phyloP scores from a whole-genome alignment of 2,329 filamentous ascomycete genomes.

The Colletotrichum sp. region DNA sequence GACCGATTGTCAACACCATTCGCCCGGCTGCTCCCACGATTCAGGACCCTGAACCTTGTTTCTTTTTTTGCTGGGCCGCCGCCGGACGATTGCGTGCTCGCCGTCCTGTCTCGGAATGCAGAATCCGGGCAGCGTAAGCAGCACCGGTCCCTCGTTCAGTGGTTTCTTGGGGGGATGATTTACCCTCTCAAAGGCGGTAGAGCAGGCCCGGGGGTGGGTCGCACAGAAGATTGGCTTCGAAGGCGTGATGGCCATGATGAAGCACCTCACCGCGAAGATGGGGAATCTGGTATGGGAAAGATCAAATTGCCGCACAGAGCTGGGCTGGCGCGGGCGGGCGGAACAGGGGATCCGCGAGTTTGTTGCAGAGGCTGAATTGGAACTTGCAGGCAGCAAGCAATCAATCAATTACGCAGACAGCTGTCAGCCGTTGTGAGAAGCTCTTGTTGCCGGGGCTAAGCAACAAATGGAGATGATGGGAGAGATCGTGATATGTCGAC shows the following conservation, averaged over 20 bases:
- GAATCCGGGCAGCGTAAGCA: not conserved
- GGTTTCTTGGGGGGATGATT: conserved; percentile 27
- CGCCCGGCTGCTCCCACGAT: conserved; percentile 1
- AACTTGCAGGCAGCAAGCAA: not conserved
- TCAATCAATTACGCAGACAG: not conserved
- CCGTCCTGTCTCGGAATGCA: not conserved
- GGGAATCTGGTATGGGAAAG: conserved; percentile 5
- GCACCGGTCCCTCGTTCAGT: not conserved
- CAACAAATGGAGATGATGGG: conserved; percentile 10
- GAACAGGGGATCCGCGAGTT: conserved; percentile 4
- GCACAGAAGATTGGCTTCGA: conserved; percentile 81
- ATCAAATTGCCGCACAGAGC: not conserved
- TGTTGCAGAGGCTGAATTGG: not conserved
- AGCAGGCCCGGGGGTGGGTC: conserved; percentile 94
- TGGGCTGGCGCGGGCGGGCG: not conserved
- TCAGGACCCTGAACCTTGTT: conserved; percentile 20
- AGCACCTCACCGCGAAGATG: conserved; percentile 13
- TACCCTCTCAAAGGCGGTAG: conserved; percentile 96
- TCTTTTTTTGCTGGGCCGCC: not conserved
- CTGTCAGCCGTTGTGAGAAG: conserved; percentile 14
- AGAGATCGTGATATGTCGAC: conserved; percentile 14
- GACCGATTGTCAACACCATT: not conserved
- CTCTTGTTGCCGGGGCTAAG: conserved; percentile 10
- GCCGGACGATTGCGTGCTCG: not conserved
- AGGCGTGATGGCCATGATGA: conserved; percentile 61